Percentiles rank a stretch among this genome's conserved stretches.
These are phyloP conservation scores for Volvox africanus DNA, from an alignment of 139 green algal species.

Conservation along the genomic window DNA sequence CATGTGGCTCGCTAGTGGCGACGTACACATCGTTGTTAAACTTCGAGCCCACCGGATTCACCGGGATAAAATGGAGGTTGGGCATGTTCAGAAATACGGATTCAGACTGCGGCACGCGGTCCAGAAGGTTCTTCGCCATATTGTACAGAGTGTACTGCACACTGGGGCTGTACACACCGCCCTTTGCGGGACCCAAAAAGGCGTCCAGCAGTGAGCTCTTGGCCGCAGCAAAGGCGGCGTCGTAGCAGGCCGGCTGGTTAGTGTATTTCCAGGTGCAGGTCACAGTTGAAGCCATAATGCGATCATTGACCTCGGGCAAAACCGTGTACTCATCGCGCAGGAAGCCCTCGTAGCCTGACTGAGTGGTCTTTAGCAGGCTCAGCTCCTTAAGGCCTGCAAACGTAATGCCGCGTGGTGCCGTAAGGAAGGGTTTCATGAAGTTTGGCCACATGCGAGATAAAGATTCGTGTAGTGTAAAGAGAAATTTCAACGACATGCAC, in stretches of 20 bases:
- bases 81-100: slow-evolving; percentile 93
- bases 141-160: slow-evolving; percentile 95
- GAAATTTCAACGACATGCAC: too few relatives aligned
- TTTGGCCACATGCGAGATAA: too few relatives aligned
- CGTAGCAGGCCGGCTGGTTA: slow-evolving; percentile 48
- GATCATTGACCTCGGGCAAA: slow-evolving; percentile 87
- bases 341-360: slow-evolving; percentile 95
- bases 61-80: slow-evolving; percentile 98
- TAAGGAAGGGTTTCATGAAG: too few relatives aligned
- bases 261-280: slow-evolving; percentile 88
- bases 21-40: slow-evolving; percentile 98
- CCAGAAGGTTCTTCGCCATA: slow-evolving; percentile 83
- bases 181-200: slow-evolving; percentile 88
- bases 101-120: slow-evolving; percentile 74
- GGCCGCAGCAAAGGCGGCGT: slow-evolving; percentile 51
- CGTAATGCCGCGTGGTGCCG: too few relatives aligned
- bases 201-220: slow-evolving; percentile 49
- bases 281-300: slow-evolving; percentile 92
- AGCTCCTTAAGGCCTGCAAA: slow-evolving; percentile 71
- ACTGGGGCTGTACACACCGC: slow-evolving; percentile 89
- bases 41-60: slow-evolving; percentile 69
- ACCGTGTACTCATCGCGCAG: slow-evolving; percentile 91
- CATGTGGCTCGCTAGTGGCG: slow-evolving; percentile 93
- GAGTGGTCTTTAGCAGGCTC: slow-evolving; percentile 92
- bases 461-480: too few relatives aligned